A percentile compares a stretch with the other conserved stretches of the same genome.
These are phyloP conservation scores for Aspergillus sp. DNA, from an alignment of 2,329 filamentous ascomycete species.

Conservation along the genomic window DNA sequence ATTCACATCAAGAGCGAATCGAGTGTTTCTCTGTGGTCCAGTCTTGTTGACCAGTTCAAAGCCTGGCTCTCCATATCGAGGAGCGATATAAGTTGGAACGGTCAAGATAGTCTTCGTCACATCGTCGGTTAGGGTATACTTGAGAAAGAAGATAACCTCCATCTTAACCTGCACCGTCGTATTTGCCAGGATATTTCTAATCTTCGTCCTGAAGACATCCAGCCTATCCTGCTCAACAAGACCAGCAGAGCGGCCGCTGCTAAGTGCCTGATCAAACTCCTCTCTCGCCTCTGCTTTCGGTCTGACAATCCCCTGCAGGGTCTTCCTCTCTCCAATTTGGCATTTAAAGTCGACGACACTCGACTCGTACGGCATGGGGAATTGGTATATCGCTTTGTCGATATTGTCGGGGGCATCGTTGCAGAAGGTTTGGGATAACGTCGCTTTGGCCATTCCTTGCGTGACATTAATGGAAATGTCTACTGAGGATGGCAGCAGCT, in stretches of 20 bases:
- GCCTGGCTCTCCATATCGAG: conserved; percentile 12
- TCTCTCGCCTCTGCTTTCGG: not conserved
- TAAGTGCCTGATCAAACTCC: not conserved
- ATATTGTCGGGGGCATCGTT: not conserved
- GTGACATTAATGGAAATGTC: not conserved
- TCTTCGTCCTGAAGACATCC: conserved; percentile 18
- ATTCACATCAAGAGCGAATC: not conserved
- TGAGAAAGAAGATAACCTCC: conserved; percentile 12
- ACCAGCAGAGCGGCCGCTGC: not conserved
- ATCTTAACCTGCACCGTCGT: conserved; percentile 15
- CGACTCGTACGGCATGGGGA: not conserved
- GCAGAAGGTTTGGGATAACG: not conserved
- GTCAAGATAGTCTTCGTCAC: conserved; percentile 14
- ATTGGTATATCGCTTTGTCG: not conserved
- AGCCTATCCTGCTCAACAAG: conserved; percentile 3
- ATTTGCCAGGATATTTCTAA: conserved; percentile 18
- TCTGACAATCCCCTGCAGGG: conserved; percentile 1
- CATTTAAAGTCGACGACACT: not conserved
- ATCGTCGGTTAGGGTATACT: conserved; percentile 5
- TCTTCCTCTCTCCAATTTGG: not conserved
- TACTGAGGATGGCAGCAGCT: not conserved
- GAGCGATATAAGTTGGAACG: conserved; percentile 16
- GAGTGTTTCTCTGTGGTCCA: not conserved
- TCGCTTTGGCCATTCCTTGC: not conserved
- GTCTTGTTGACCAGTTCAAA: not conserved